Base-by-base conservation (phyloP, 331 rosid species). In the Prunus yedoensis region DNA sequence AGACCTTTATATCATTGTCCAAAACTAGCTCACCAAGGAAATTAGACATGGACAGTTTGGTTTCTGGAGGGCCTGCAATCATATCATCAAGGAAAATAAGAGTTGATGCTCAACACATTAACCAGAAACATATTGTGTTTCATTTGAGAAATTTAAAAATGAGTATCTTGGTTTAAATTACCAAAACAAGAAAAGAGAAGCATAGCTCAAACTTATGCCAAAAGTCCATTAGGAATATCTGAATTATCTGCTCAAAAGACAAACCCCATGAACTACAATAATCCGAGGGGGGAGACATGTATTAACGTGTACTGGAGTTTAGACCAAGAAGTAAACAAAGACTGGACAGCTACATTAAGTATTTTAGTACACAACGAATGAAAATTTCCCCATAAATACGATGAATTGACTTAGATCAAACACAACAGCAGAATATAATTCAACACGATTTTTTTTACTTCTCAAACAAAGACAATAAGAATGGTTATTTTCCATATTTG, bases 11-110 rank as follows among this genome's bases (percentile, higher is more conserved):
- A 64, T 95, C 97, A 74, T 89, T 95, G 87, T 90, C 84, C 79
- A 95, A 81, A 81, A 83, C 98, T 80, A 95, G 87, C 85, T 95
- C 91, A 47, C 99, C 99, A 73, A 95, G 96, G 85, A 78, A 86
- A 80, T 84, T 87, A 52, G 97, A 94, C 99, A 95, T 95, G 69
- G 97, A 73, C 35, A 92, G 83, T 87, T 92, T 91, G 51, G 87
- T 90, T 85, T 95, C 99, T 47, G 96, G 97, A 20, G 89, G 83
- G 58, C 97, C 99, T 95, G 96, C 77, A 80, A 74, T 82, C 74
- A 84, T 73, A 77, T 71, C 78, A 79, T 72, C 46, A 27, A 75
- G 23, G 69, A 32, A 86, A 86, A 69, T 30, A 56, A 56, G 47
- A 81, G 76, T 85, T 78, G 32, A 71, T 64, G 68, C 77, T 73